Conservation (phyloP, 2,329 filamentous ascomycete genomes). For the Myriosclerotinia duriaeana region DNA sequence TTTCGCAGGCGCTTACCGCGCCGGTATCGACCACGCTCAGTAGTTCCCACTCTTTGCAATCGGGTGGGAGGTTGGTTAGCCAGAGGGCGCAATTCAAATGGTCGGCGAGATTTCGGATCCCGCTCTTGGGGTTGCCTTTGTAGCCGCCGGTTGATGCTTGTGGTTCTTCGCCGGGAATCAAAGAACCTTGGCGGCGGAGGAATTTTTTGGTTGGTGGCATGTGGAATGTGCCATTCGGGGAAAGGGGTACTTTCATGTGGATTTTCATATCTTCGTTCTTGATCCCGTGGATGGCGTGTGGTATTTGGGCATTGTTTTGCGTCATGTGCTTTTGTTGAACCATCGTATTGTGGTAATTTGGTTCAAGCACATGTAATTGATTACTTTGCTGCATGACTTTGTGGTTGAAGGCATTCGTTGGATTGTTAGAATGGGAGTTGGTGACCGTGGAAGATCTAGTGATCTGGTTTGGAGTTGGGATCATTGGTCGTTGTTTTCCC, state of each 20-base stretch:
- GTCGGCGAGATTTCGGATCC: neutral
- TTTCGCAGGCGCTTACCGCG: neutral
- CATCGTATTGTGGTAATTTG: too few relatives aligned
- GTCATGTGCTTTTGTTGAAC: neutral
- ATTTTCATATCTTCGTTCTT: neutral
- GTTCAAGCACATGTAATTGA: accelerated
- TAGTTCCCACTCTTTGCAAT: neutral
- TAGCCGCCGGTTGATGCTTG: neutral
- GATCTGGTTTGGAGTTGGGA: neutral
- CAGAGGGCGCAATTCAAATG: neutral
- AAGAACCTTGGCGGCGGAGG: neutral
- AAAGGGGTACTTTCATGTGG: too few relatives aligned
- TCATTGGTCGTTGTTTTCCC: neutral
- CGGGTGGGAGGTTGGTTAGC: neutral
- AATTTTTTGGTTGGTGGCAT: neutral
- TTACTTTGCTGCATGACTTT: neutral
- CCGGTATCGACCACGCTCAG: neutral
- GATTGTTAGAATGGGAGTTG: neutral
- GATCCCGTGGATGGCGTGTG: neutral
- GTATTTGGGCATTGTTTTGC: too few relatives aligned
- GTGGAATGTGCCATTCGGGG: neutral
- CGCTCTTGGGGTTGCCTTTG: neutral
- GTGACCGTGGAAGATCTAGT: neutral
- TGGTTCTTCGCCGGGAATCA: neutral
- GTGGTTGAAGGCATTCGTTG: accelerated